These are phyloP conservation scores for Lanmaoa rubissima DNA, from an alignment of 768 basidiomycete genomes.

Conservation along the genomic window DNA sequence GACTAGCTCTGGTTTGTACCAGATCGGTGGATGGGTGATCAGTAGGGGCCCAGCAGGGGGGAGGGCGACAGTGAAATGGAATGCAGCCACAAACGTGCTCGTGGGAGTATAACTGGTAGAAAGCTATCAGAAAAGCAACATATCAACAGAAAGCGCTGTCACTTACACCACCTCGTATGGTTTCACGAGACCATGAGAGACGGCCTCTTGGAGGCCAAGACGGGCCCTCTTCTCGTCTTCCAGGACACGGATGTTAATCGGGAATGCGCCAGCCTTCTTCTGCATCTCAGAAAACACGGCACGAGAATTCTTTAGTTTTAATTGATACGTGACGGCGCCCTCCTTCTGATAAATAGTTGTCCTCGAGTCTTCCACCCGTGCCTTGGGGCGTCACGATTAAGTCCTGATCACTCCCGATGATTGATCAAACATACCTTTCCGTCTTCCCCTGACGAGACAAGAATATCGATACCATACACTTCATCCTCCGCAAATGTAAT, in stretches of 20 bases:
- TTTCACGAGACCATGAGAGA: conserved; percentile 90
- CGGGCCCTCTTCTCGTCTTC: conserved; percentile 96
- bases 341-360: conserved; percentile 94
- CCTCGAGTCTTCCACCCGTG: conserved; percentile 82
- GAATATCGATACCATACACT: conserved; percentile 92
- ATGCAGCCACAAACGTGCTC: conserved; percentile 86
- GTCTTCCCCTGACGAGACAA: conserved; percentile 84
- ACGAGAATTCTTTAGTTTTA: conserved; percentile 97
- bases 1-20: conserved; percentile 92
- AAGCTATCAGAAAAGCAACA: background rate
- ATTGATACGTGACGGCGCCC: conserved; percentile 82
- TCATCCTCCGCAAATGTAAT: conserved; percentile 89
- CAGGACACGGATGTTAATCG: conserved; percentile 91
- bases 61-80: conserved; percentile 96
- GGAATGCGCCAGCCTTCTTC: conserved; percentile 97
- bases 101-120: conserved; percentile 69
- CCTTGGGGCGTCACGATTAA: conserved; percentile 46
- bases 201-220: conserved; percentile 94
- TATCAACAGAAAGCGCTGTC: background rate
- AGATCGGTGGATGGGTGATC: conserved; percentile 83
- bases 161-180: conserved; percentile 93
- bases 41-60: conserved; percentile 85
- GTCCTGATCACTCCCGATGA: background rate
- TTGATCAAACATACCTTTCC: conserved; percentile 63
- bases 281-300: conserved; percentile 97